A percentile compares a stretch with the other conserved stretches of the same genome.
Conservation (phyloP, 2,329 filamentous ascomycete genomes). For the Neonectria magnoliae region DNA sequence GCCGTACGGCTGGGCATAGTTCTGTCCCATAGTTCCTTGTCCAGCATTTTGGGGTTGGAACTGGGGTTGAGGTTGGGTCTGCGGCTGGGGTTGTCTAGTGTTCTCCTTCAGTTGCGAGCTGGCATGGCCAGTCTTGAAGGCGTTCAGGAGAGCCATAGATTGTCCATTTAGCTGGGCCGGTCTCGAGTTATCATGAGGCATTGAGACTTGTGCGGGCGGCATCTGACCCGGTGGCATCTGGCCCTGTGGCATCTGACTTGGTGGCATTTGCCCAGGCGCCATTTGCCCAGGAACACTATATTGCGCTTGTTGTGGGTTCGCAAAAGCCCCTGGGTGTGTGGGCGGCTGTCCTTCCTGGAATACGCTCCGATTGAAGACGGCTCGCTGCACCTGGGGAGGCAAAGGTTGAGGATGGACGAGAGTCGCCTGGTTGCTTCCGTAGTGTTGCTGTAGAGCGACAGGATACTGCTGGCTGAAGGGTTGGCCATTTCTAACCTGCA, state of each 20-base stretch:
- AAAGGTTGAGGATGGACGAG: conserved; percentile 59
- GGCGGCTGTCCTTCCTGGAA: conserved; percentile 42
- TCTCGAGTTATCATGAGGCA: conserved; percentile 26
- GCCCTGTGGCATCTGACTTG: background rate
- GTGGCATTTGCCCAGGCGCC: conserved; percentile 17
- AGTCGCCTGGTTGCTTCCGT: conserved; percentile 38
- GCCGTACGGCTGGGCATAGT: conserved; percentile 25
- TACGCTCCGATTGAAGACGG: conserved; percentile 55
- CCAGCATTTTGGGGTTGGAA: conserved; percentile 17
- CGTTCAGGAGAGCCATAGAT: conserved; percentile 56
- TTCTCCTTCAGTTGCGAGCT: conserved; percentile 37
- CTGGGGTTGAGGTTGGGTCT: background rate
- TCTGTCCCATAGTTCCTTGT: conserved; percentile 21
- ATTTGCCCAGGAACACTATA: conserved; percentile 33
- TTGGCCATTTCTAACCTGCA: conserved; percentile 27
- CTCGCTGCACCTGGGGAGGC: conserved; percentile 65
- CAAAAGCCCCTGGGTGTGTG: conserved; percentile 26
- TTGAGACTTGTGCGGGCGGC: background rate
- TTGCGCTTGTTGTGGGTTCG: conserved; percentile 40
- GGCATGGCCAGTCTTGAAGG: conserved; percentile 51
- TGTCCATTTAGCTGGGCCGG: conserved; percentile 51
- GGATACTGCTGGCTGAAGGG: conserved; percentile 31
- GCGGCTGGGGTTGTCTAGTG: conserved; percentile 16
- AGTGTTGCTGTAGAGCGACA: conserved; percentile 32
- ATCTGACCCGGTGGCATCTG: background rate